Evolutionary conservation across 208 protist species (phyloP), one percentile per base, ranked within the genome.

Genomic region (Trypanosoma mega): DNA sequence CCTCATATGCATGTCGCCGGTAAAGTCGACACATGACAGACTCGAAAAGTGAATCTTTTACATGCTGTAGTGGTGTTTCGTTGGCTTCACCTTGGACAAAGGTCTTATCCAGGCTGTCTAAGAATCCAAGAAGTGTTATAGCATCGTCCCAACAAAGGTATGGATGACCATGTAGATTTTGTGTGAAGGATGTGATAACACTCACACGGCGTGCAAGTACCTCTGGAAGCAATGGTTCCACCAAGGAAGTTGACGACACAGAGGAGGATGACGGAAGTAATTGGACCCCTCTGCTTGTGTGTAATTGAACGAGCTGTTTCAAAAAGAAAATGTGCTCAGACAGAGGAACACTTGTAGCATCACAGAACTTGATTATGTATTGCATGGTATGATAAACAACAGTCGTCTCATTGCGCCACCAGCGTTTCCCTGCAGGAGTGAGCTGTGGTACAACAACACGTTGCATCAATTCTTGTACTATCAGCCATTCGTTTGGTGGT

Each of bases 1-100:
- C 30, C 23, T 72, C 65, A 72, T 72, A 72, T 1, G 50, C 27
- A 9, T 72, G 65, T 37, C 49, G 50, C 21, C 39, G 49, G 26
- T 65, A 64, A 23, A 72, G 29, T 8, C 41, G 5, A 7, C 37
- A 5, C 16, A 64, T 60, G 23, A 64, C 27, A n/a, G 50, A 2
- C 20, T 6, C 49, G 2, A 60, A 7, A 61, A 64, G 54, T 20
- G 37, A n/a, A 31, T 23, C 31, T 20, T 46, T 63, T 56, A 52
- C 49, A 14, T 66, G 14, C 20, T 45, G 31, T 0, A 67, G 18
- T 27, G 49, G 12, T 34, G 21, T 3, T 2, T 29, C 20, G 2
- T 12, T 16, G 1, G 26, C 33, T 16, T 24, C 37, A 29, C n/a
- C 7, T 7, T 44, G 26, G 16, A 20, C 48, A 34, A 58, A 12